Base-by-base conservation (phyloP, 2,329 filamentous ascomycete genomes). In the Geosmithia morbida region DNA sequence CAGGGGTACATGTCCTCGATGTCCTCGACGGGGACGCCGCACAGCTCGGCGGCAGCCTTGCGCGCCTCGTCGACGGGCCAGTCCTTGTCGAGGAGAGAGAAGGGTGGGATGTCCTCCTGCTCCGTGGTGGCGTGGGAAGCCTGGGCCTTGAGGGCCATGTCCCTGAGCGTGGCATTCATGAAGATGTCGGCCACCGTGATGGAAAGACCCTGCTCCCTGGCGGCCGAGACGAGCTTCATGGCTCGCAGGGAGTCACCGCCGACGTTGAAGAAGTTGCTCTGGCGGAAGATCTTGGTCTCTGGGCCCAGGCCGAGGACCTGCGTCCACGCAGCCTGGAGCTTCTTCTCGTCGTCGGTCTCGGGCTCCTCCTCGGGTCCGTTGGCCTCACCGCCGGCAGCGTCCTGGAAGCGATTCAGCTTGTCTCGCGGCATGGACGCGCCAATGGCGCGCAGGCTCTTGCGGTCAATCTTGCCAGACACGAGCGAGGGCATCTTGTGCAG, bases 1-100 rank as follows among this genome's bases (percentile, higher is more conserved):
- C 71, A 75, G 1, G 74, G 73, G 47, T 75, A 78, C 0, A 74
- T 56, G 49, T 79, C 73, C 45, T 74, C 68, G 4, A 75, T 57
- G 18, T 46, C 45, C 1, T 56, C 51, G 7, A 57, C 48, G 2
- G 59, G 55, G 10, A 70, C 53, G 3, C 53, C 58, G 50, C 71
- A 73, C 7, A 69, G 57, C n/a, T 51, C 53, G 6, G 67, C 64
- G 10, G 63, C 64, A 14, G 70, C 66, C 0, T 49, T 47, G 16
- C 59, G 56, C 2, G 67, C 67, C 2, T 54, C 51, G 16, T 62
- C 55, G 13, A 54, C 49, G 0, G 56, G 51, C 63, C 67, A 69
- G 7, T 55, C 53, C 2, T 57, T 45, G 2, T 57, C 54, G 3
- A 72, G 56, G 2, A 73, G 58, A 0, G 64, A 67, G 51, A 71